Conservation (phyloP, 2,329 filamentous ascomycete genomes). For the Dissoconium aciculare region DNA sequence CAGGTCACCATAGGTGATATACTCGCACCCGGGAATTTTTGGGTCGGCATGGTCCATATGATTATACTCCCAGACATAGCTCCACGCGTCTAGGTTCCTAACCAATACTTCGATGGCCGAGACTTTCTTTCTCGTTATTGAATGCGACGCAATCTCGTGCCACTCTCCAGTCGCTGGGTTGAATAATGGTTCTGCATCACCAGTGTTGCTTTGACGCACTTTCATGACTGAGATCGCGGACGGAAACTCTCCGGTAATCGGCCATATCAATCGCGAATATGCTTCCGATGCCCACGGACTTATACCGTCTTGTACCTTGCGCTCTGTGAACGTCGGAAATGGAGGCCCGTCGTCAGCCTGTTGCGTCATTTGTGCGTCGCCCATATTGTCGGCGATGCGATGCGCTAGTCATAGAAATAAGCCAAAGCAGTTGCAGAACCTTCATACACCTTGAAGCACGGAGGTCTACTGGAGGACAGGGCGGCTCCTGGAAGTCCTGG, state of each 20-base stretch:
- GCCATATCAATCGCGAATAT: constrained; percentile 6
- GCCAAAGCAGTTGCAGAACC: too few species aligned
- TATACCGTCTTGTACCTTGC: constrained; percentile 1
- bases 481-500: too few species aligned
- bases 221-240: constrained; percentile 5
- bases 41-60: constrained; percentile 5
- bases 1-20: constrained; percentile 5
- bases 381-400: constrained; percentile 5
- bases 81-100: constrained; percentile 3
- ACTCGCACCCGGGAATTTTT: constrained; percentile 3
- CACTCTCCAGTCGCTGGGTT: constrained; percentile 5
- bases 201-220: constrained; percentile 4
- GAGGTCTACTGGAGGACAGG: too few species aligned
- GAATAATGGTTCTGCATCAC: constrained; percentile 4
- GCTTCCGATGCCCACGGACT: constrained; percentile 2
- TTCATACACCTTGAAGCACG: too few species aligned
- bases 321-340: constrained; percentile 4
- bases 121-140: constrained; percentile 5
- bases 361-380: constrained; percentile 2
- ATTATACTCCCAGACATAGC: constrained; percentile 1
- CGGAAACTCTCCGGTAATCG: constrained; percentile 4
- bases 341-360: constrained; percentile 5
- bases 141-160: constrained; percentile 5
- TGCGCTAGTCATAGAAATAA: too few species aligned
- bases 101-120: constrained; percentile 4